Evolutionary conservation across 495 filamentous ascomycete genomes (phyloP).

Genomic region (Daldinia loculata): DNA sequence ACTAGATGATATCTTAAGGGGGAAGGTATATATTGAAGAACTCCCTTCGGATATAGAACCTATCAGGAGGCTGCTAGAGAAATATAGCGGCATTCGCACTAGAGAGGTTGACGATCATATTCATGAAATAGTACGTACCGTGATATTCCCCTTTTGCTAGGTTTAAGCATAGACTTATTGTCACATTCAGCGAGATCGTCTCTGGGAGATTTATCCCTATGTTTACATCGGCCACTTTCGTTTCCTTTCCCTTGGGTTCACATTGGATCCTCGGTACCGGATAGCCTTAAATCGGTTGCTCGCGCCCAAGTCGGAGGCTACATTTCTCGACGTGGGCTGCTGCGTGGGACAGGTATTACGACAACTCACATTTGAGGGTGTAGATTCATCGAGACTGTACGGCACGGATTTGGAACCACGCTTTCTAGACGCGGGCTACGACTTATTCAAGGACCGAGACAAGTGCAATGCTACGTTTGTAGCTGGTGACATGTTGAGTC

Average conservation of each 20-base stretch:
- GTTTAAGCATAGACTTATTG: conserved; percentile 4
- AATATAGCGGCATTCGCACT: conserved; percentile 58
- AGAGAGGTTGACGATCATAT: conserved; percentile 58
- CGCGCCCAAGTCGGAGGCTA: conserved; percentile 45
- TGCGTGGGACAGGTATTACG: conserved; percentile 60
- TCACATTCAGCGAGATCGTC: conserved; percentile 53
- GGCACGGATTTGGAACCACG: conserved; percentile 54
- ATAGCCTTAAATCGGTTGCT: conserved; percentile 54
- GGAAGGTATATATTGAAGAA: conserved; percentile 37
- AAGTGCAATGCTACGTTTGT: conserved; percentile 41
- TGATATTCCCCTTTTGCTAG: neutral
- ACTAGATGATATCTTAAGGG: conserved; percentile 20
- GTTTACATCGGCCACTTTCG: conserved; percentile 63
- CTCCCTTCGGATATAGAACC: conserved; percentile 45
- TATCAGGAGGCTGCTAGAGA: conserved; percentile 51
- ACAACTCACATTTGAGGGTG: conserved; percentile 54
- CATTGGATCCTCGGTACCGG: conserved; percentile 45
- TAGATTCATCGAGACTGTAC: conserved; percentile 48
- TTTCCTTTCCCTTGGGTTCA: conserved; percentile 58
- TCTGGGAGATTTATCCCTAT: conserved; percentile 58
- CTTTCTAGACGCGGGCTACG: conserved; percentile 56
- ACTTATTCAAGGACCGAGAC: conserved; percentile 49
- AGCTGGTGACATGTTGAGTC: conserved; percentile 47
- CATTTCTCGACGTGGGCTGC: conserved; percentile 58
- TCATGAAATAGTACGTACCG: conserved; percentile 52